Evolutionary conservation across 1,139 yeast genomes (phyloP), one percentile per base, ranked within the genome.

Genomic region (Saccharomyces hybrid): DNA sequence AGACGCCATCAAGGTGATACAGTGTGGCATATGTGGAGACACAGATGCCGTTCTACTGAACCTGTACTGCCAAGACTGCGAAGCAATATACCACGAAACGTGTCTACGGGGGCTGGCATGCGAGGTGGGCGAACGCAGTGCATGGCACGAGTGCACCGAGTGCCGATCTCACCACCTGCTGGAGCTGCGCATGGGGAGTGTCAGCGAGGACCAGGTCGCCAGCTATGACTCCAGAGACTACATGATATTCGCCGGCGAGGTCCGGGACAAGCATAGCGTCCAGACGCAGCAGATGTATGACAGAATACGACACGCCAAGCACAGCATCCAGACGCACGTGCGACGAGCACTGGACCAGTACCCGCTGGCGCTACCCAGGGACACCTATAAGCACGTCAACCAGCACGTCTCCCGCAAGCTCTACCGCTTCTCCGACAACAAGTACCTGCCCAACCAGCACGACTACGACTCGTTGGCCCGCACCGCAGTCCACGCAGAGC

Each of bases 251-350:
- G 51, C 52, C 6, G 61, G 57, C 1, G 55, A 54, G 32, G 34
- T 56, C 9, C 52, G 59, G 46, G 60, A 56, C 25, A 51, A 48
- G 44, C 50, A 57, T 31, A 57, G 59, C 47, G 53, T 56, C 6
- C 32, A 53, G 6, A 55, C 59, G 5, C 56, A 59, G 47, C 42
- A 51, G 46, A 42, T 57, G 13, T 57, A 55, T 49, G 55, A 49
- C 2, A 46, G 49, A 2, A 49, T 65, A 0, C 69, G 74, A 23
- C 77, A 73, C 32, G 79, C 78, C 56, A 83, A 84, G 60, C 67
- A 68, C 5, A 69, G 65, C 53, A 76, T 84, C 23, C 88, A 83
- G 61, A 71, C 65, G 27, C 74, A 80, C 55, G 83, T 84, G 6
- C 70, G 88, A 41, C 71, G 73, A 31, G 73, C 70, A 16, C 65